phyloP scores from a whole-genome alignment of 208 protist genomes.

The Leptomonas seymouri region DNA sequence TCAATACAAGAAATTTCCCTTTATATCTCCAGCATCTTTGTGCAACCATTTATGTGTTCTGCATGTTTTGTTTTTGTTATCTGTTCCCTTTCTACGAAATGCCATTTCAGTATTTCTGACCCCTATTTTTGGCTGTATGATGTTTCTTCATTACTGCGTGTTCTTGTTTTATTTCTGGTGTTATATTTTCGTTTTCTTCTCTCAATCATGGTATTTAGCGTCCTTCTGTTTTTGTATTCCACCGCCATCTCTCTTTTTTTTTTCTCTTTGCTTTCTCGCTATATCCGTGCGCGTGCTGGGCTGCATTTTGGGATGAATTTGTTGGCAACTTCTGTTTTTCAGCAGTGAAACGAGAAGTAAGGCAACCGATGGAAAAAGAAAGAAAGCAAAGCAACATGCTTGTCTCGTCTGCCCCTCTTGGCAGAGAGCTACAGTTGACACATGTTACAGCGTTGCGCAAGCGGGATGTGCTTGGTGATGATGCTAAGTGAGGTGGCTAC shows the following conservation, averaged over 20 bases:
- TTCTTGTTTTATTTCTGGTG: neutral
- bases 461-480: too few species aligned
- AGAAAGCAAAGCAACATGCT: neutral
- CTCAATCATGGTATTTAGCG: too few species aligned
- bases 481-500: too few species aligned
- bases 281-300: neutral
- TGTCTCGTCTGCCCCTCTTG: neutral
- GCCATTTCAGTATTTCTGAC: neutral
- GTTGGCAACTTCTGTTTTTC: slow-evolving; percentile 10
- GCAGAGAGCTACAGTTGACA: too few species aligned
- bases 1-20: too few species aligned
- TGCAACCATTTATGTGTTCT: too few species aligned
- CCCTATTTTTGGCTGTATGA: neutral
- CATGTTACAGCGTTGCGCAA: too few species aligned
- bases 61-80: too few species aligned
- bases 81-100: too few species aligned
- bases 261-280: slow-evolving; percentile 9
- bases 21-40: too few species aligned
- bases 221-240: neutral
- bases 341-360: neutral
- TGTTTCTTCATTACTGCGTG: neutral
- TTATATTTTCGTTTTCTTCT: neutral
- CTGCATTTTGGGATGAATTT: neutral
- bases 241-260: neutral
- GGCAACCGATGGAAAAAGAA: neutral